Evolutionary conservation across 768 basidiomycete species (phyloP), one percentile per base, ranked within the genome.

Genomic region (Russula griseocarnosa): DNA sequence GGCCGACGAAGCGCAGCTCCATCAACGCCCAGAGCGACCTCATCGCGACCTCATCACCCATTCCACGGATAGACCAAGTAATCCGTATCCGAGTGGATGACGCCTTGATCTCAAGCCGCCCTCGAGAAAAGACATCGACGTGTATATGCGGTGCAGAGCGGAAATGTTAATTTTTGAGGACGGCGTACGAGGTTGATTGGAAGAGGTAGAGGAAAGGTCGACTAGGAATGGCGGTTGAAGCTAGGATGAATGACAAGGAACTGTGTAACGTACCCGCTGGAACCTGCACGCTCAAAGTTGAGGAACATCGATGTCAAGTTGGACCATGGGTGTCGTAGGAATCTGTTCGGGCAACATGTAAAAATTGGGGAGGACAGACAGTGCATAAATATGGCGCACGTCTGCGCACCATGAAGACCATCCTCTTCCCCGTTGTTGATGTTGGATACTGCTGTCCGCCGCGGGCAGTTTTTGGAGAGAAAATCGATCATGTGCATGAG

Each of bases 391-490:
- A 16, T 56, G 55, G 73, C 77, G 67, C 71, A 90, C 82, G 79
- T 77, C 70, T 85, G 85, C 10, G 90, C 86, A 26, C 91, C 91
- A 65, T 86, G 81, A 67, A 92, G 72, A 40, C 85, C 82, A 71
- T 90, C 84, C 69, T 94, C 91, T 70, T 93, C 92, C 1, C 87
- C 90, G 65, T 93, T 92, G 72, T 93, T 93, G 71, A 91, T 81
- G 69, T 92, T 90, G 77, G 92, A 91, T 4, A 94, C 74, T 7
- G 86, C 86, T 0, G 88, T 88, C 44, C 84, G 79, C 47, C 75
- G 73, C 1, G 82, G 82, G 9, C 79, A 76, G 47, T 84, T 76
- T 60, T 75, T 73, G 9, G 74, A 70, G 32, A 77, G 71, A 52
- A 72, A 72, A 46, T 83, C 75, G 38, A 89, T 75, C 67, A 93